Percentiles rank a stretch among this genome's conserved stretches.
Evolutionary conservation across 2,329 filamentous ascomycete species (phyloP).

Genomic region (Alternaria consortialis): DNA sequence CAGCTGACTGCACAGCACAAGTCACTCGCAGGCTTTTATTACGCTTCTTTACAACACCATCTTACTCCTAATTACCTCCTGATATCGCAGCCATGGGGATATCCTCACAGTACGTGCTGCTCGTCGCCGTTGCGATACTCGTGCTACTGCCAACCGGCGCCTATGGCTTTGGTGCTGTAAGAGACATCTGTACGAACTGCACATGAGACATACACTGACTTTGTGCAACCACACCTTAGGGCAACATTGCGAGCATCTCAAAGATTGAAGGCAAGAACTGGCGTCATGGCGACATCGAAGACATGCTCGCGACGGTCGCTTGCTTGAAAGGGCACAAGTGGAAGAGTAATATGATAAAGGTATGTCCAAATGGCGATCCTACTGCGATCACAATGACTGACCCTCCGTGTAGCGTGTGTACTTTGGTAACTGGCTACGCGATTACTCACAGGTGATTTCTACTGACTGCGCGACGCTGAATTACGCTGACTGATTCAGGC

Average conservation of each 20-base stretch:
- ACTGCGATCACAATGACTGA: constrained; percentile 21
- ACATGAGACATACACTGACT: too few species aligned
- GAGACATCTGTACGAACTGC: too few species aligned
- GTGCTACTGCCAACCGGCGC: constrained; percentile 49
- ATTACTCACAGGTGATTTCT: constrained; percentile 62
- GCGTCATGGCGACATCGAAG: constrained; percentile 64
- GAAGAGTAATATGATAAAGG: constrained; percentile 58
- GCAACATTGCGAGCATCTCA: constrained; percentile 54
- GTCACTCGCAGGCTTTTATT: constrained; percentile 8
- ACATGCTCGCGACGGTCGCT: constrained; percentile 60
- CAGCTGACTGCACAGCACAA: constrained; percentile 19
- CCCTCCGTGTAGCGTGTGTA: constrained; percentile 47
- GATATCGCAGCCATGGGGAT: constrained; percentile 39
- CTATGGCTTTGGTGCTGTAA: constrained; percentile 59
- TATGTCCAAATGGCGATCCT: constrained; percentile 16
- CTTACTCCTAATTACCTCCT: not conserved
- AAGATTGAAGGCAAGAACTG: constrained; percentile 59
- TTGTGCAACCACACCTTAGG: too few species aligned
- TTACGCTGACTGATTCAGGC: constrained; percentile 58
- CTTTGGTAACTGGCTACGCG: constrained; percentile 59
- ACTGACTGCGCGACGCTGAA: constrained; percentile 28
- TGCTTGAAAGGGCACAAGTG: constrained; percentile 55
- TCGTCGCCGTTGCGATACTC: constrained; percentile 49
- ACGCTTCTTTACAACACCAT: constrained; percentile 2
- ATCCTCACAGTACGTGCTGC: constrained; percentile 46